A percentile compares a stretch with the other conserved stretches of the same genome.
phyloP scores from a whole-genome alignment of 2,329 filamentous ascomycete genomes.

The Sporothrix euskadiensis region DNA sequence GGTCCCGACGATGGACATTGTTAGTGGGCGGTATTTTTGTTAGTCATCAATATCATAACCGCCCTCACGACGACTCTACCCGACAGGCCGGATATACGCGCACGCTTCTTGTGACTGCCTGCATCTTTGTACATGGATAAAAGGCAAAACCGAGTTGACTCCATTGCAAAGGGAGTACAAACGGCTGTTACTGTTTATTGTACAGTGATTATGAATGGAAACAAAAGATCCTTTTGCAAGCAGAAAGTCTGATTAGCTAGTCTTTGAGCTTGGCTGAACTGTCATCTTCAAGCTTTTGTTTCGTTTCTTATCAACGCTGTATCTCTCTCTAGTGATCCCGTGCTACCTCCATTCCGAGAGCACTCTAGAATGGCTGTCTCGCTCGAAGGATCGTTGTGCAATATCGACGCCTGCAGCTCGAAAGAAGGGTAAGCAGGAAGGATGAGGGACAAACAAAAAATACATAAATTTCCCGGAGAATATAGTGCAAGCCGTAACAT shows the following conservation, averaged over 20 bases:
- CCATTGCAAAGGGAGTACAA: not conserved
- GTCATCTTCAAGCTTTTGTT: not conserved
- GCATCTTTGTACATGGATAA: slow-evolving; percentile 1
- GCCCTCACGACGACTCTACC: not conserved
- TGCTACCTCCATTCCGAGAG: not conserved
- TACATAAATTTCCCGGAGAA: not conserved
- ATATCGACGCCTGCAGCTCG: slow-evolving; percentile 3
- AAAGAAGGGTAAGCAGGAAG: not conserved
- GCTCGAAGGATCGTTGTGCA: not conserved
- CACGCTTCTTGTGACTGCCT: not conserved
- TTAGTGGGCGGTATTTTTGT: not conserved
- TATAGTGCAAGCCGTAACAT: not conserved
- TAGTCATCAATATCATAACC: not conserved
- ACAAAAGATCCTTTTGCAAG: not conserved
- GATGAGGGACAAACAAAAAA: not conserved
- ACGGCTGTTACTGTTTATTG: not conserved
- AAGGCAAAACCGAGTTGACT: not conserved
- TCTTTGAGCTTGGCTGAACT: not conserved
- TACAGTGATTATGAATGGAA: not conserved
- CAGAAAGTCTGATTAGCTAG: not conserved
- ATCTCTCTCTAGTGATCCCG: not conserved
- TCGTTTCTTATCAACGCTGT: not conserved
- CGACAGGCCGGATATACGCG: slow-evolving; percentile 14
- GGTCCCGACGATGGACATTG: not conserved
- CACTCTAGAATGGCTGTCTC: not conserved